phyloP scores from a whole-genome alignment of 768 basidiomycete species.

The Lactarius tabidus region DNA sequence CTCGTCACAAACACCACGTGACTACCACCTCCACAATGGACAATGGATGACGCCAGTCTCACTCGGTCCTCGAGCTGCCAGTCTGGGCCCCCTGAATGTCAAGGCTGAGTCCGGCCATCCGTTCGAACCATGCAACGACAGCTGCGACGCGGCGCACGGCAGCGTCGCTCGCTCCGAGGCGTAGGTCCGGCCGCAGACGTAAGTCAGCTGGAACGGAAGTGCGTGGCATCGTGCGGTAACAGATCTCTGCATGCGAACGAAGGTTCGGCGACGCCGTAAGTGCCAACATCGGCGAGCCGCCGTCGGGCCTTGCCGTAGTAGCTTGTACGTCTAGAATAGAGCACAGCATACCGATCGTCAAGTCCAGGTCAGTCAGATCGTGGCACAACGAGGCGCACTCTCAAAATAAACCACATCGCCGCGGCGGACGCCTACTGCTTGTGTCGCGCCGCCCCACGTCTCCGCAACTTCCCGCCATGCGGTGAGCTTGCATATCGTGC shows the following conservation, averaged over 20 bases:
- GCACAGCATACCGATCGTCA: conserved; percentile 7
- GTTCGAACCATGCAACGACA: conserved; percentile 68
- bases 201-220: conserved; percentile 44
- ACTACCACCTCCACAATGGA: neutral
- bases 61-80: neutral
- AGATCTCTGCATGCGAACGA: conserved; percentile 59
- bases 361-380: neutral
- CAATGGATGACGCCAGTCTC: neutral
- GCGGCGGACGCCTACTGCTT: conserved; percentile 47
- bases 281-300: neutral
- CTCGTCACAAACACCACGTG: conserved; percentile 3
- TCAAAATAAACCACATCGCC: conserved; percentile 71
- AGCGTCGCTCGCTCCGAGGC: conserved; percentile 65
- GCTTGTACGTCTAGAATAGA: conserved; percentile 49
- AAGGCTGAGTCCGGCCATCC: conserved; percentile 54
- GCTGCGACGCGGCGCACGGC: conserved; percentile 62
- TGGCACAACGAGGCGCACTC: conserved; percentile 42
- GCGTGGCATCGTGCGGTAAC: conserved; percentile 71
- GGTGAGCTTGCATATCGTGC: conserved; percentile 63
- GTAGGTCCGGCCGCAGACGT: conserved; percentile 64
- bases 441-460: conserved; percentile 55
- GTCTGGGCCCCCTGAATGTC: neutral
- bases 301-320: conserved; percentile 35
- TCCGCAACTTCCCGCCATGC: conserved; percentile 80
- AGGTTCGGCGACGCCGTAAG: conserved; percentile 67